These are phyloP conservation scores for Aureobasidium namibiae DNA, from an alignment of 2,329 filamentous ascomycete species.

Conservation along the genomic window DNA sequence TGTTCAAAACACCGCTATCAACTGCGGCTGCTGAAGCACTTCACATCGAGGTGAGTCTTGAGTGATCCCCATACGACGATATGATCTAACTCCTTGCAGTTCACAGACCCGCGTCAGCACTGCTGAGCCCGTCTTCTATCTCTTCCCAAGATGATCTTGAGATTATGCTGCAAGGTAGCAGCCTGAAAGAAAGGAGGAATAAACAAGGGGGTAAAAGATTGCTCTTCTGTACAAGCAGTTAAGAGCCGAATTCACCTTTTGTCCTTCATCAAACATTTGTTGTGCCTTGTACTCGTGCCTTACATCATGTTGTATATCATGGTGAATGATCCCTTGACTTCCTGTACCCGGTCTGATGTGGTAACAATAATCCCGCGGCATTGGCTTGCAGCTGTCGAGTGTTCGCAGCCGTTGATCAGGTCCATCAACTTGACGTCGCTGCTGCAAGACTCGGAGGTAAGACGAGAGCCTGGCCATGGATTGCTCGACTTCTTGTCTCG, in stretches of 20 bases:
- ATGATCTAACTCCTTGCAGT: not conserved
- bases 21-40: too few relatives aligned
- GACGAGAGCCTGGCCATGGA: not conserved
- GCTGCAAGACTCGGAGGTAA: not conserved
- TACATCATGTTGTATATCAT: not conserved
- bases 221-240: not conserved
- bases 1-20: too few relatives aligned
- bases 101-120: not conserved
- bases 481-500: too few relatives aligned
- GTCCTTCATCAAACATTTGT: not conserved
- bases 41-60: not conserved
- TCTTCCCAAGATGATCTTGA: not conserved
- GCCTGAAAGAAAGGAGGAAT: not conserved
- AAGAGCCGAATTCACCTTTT: not conserved
- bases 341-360: not conserved
- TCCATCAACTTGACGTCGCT: not conserved
- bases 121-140: not conserved
- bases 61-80: not conserved
- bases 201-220: not conserved
- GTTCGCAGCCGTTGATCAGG: not conserved
- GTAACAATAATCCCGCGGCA: too few relatives aligned
- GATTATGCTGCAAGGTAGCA: not conserved
- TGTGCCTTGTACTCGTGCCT: not conserved
- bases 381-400: too few relatives aligned
- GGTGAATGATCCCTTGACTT: not conserved